Conservation (phyloP, 495 filamentous ascomycete species). For the Neurospora tetraspora region DNA sequence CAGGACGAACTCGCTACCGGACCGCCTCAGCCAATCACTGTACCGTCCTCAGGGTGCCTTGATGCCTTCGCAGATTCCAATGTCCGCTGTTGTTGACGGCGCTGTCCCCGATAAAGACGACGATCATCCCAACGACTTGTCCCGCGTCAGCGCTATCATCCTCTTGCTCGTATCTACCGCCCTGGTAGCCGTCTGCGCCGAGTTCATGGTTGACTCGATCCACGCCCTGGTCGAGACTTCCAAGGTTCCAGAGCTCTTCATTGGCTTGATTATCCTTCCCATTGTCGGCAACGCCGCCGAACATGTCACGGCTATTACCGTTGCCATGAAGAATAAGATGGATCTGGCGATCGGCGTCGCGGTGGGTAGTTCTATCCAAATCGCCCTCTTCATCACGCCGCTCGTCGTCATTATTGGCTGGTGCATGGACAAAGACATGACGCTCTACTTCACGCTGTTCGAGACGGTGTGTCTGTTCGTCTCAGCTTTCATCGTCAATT, state of each 20-base stretch:
- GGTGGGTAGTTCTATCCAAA: constrained; percentile 79
- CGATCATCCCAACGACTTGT: constrained; percentile 46
- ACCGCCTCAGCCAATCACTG: constrained; percentile 47
- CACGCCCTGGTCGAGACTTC: constrained; percentile 52
- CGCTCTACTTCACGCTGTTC: constrained; percentile 83
- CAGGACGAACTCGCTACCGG: constrained; percentile 71
- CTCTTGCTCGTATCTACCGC: constrained; percentile 67
- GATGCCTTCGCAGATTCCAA: constrained; percentile 32
- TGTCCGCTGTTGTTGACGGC: constrained; percentile 18
- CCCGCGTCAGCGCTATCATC: constrained; percentile 62
- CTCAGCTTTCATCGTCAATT: constrained; percentile 82
- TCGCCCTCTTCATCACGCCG: constrained; percentile 83
- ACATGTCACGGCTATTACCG: constrained; percentile 81
- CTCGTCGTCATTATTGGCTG: constrained; percentile 84
- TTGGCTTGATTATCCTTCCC: constrained; percentile 80
- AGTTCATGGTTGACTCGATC: constrained; percentile 79
- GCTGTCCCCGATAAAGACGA: constrained; percentile 31
- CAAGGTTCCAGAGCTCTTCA: constrained; percentile 64
- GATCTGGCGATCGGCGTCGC: constrained; percentile 87
- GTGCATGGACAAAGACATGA: constrained; percentile 74
- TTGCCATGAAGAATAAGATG: constrained; percentile 93
- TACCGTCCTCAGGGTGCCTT: constrained; percentile 28
- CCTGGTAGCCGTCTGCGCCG: constrained; percentile 76
- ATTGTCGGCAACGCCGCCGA: constrained; percentile 91
- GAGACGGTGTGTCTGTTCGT: constrained; percentile 83